These are phyloP conservation scores for Glaciozyma antarctica DNA, from an alignment of 768 basidiomycete genomes.

Conservation along the genomic window DNA sequence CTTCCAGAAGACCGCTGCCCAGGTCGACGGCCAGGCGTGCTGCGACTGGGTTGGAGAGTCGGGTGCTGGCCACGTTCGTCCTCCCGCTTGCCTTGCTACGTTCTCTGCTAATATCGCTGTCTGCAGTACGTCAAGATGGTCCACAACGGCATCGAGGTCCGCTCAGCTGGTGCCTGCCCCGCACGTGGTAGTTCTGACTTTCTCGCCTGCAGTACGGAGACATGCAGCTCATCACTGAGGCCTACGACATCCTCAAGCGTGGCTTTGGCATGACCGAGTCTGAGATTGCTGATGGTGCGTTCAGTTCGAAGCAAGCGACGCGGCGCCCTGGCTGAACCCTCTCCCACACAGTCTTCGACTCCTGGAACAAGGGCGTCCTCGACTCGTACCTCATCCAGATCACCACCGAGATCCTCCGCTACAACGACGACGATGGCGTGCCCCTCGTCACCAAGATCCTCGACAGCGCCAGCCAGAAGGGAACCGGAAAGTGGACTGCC, in stretches of 20 bases:
- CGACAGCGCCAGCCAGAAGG: constrained; percentile 95
- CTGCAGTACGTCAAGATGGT: constrained; percentile 99
- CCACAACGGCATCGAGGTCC: constrained; percentile 87
- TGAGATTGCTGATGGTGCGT: constrained; percentile 65
- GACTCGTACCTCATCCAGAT: constrained; percentile 99
- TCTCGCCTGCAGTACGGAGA: constrained; percentile 45
- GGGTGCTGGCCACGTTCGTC: constrained; percentile 40
- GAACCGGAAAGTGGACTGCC: constrained; percentile 99
- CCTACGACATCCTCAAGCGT: constrained; percentile 96
- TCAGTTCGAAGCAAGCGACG: background rate
- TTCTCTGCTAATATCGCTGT: background rate
- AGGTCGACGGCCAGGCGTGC: constrained; percentile 85
- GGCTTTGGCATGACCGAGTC: constrained; percentile 75
- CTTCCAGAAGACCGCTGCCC: constrained; percentile 96
- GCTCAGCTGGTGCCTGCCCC: background rate
- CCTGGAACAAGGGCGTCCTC: constrained; percentile 97
- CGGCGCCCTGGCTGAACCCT: background rate
- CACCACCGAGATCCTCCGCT: constrained; percentile 85
- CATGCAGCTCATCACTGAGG: constrained; percentile 99
- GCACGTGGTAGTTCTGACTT: background rate
- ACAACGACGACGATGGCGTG: constrained; percentile 88
- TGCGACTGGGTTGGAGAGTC: constrained; percentile 99
- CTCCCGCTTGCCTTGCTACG: background rate
- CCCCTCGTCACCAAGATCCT: constrained; percentile 88
- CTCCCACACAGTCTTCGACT: constrained; percentile 58